Evolutionary conservation across 352 stramenopile species (phyloP).

Genomic region (Pythium grandisporangium): DNA sequence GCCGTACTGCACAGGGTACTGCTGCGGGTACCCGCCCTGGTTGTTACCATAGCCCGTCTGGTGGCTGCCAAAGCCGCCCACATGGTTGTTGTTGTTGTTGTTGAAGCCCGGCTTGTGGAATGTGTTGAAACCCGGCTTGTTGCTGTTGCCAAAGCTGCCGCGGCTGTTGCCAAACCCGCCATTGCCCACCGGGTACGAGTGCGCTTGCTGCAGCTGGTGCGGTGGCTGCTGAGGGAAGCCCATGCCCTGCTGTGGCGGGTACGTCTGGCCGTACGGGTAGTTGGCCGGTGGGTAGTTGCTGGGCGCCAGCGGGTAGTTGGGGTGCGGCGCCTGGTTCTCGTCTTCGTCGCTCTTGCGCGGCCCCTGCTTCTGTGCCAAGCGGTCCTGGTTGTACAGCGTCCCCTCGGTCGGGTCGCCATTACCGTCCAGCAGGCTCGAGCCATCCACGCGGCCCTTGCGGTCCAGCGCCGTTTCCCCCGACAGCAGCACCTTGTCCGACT

Average conservation of each 20-base stretch:
- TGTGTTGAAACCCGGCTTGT: not conserved
- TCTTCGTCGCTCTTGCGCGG: constrained; percentile 47
- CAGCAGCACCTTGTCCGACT: constrained; percentile 62
- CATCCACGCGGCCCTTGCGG: constrained; percentile 79
- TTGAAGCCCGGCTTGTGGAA: constrained; percentile 6
- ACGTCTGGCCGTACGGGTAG: constrained; percentile 36
- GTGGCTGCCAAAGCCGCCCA: not conserved
- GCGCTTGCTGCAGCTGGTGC: constrained; percentile 1
- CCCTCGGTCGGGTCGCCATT: constrained; percentile 66
- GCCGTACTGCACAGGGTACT: constrained; percentile 20
- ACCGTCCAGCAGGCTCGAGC: constrained; percentile 70
- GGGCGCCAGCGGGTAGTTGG: constrained; percentile 19
- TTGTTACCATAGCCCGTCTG: constrained; percentile 20
- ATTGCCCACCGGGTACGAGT: constrained; percentile 5
- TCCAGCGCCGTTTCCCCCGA: constrained; percentile 66
- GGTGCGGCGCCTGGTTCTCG: constrained; percentile 5
- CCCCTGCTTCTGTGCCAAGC: constrained; percentile 25
- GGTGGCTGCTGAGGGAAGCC: constrained; percentile 7
- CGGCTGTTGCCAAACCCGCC: constrained; percentile 8
- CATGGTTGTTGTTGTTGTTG: constrained; percentile 6
- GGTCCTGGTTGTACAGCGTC: constrained; percentile 60
- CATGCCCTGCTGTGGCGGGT: constrained; percentile 13
- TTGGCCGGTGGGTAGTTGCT: constrained; percentile 28
- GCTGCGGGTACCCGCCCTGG: constrained; percentile 14
- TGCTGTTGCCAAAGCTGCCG: constrained; percentile 10